Evolutionary conservation across 352 stramenopile genomes (phyloP).

Genomic region (Phytophthora boehmeriae): DNA sequence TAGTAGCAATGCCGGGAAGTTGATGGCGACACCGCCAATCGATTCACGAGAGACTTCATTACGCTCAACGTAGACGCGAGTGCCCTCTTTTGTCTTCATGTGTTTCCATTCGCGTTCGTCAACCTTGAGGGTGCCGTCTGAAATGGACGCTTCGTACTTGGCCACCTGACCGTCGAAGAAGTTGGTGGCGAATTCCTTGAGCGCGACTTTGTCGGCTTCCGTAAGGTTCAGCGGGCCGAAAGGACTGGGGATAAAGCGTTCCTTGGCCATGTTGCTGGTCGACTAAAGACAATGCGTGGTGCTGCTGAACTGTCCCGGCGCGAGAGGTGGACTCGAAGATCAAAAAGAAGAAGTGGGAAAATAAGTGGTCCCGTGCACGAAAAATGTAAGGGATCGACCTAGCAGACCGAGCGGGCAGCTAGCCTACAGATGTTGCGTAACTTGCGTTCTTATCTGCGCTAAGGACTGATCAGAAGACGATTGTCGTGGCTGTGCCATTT

Average conservation of each 20-base stretch:
- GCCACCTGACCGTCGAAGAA: slow-evolving; percentile 28
- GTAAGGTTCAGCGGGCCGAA: slow-evolving; percentile 23
- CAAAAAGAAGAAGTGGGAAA: too few species aligned
- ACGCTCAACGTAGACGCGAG: slow-evolving; percentile 31
- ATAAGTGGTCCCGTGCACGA: too few species aligned
- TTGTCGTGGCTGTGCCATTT: too few species aligned
- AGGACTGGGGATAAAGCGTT: slow-evolving; percentile 31
- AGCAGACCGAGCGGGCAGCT: too few species aligned
- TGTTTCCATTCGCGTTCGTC: slow-evolving; percentile 39
- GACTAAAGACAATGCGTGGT: too few species aligned
- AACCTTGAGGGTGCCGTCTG: slow-evolving; percentile 27
- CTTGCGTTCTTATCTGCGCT: too few species aligned
- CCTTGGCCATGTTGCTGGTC: slow-evolving; percentile 20
- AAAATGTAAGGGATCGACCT: too few species aligned
- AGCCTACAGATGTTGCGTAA: too few species aligned
- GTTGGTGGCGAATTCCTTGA: slow-evolving; percentile 30
- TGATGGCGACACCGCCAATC: slow-evolving; percentile 5
- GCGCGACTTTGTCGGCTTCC: slow-evolving; percentile 9
- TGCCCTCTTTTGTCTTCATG: slow-evolving; percentile 36
- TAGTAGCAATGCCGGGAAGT: slow-evolving; percentile 28
- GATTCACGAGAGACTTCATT: slow-evolving; percentile 18
- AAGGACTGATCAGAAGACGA: too few species aligned
- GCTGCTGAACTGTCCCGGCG: too few species aligned
- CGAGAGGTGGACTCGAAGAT: too few species aligned
- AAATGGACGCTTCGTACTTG: slow-evolving; percentile 47